phyloP scores from a whole-genome alignment of 306 rosid genomes.

The Malus fusca region DNA sequence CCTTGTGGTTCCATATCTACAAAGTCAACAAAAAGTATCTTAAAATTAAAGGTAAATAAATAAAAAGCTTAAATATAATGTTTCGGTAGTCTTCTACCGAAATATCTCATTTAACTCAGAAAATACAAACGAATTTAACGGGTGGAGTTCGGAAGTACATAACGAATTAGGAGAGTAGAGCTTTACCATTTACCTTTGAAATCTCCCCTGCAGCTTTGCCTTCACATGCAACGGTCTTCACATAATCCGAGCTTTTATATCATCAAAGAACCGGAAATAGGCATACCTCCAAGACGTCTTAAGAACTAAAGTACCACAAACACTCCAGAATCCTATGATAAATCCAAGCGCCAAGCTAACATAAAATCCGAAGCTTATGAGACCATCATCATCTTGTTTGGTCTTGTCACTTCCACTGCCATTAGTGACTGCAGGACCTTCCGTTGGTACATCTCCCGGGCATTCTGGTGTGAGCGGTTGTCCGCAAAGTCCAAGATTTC shows the following conservation, averaged over 20 bases:
- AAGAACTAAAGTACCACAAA: background rate
- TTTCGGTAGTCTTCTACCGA: too few relatives aligned
- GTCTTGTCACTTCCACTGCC: background rate
- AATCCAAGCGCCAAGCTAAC: conserved; percentile 25
- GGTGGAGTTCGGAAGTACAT: background rate
- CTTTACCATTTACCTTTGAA: background rate
- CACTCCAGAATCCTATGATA: conserved; percentile 24
- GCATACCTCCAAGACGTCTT: conserved; percentile 19
- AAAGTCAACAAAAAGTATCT: too few relatives aligned
- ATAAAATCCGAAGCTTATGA: conserved; percentile 12
- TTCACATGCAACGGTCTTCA: background rate
- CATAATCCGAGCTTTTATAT: background rate
- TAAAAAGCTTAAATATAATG: too few relatives aligned
- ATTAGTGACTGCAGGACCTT: background rate
- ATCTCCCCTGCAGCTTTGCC: background rate
- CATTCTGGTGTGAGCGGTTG: conserved; percentile 11
- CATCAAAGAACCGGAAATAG: background rate
- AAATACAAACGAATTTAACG: background rate
- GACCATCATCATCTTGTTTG: background rate
- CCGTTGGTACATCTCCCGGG: background rate
- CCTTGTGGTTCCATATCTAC: too few relatives aligned
- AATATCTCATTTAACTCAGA: too few relatives aligned
- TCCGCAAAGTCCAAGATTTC: conserved; percentile 25
- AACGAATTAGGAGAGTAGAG: background rate
- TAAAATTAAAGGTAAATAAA: too few relatives aligned